These are phyloP conservation scores for Boletus pseudo-olivaceus DNA, from an alignment of 768 basidiomycete genomes.

Conservation along the genomic window DNA sequence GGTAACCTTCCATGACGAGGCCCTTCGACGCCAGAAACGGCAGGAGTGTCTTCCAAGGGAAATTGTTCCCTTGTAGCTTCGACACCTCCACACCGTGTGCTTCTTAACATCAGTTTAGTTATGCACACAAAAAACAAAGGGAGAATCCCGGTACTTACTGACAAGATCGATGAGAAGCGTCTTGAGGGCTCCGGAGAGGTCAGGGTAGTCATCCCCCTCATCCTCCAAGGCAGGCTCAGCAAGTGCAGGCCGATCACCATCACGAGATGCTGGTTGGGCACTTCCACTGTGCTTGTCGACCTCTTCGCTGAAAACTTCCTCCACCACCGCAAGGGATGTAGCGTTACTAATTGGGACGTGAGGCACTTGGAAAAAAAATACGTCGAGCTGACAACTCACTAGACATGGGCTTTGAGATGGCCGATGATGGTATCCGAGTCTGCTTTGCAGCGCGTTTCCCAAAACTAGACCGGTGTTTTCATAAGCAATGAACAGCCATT, in stretches of 20 bases:
- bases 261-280: not conserved
- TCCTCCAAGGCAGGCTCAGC: not conserved
- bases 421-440: not conserved
- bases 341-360: not conserved
- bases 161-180: not conserved
- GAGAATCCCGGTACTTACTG: not conserved
- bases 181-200: not conserved
- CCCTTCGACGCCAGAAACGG: not conserved
- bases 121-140: not conserved
- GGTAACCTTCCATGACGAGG: not conserved
- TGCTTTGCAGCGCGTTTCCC: not conserved
- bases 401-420: slow-evolving; percentile 5
- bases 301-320: not conserved
- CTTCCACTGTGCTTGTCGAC: not conserved
- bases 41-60: not conserved
- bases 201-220: not conserved
- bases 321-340: not conserved
- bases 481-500: not conserved
- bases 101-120: not conserved
- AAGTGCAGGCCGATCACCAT: not conserved
- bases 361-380: not conserved
- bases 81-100: not conserved
- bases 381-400: not conserved
- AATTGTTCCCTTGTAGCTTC: not conserved
- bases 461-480: not conserved